A percentile compares a stretch with the other conserved stretches of the same genome.
Conservation (phyloP, 306 rosid species). For the Corylus avellana region DNA sequence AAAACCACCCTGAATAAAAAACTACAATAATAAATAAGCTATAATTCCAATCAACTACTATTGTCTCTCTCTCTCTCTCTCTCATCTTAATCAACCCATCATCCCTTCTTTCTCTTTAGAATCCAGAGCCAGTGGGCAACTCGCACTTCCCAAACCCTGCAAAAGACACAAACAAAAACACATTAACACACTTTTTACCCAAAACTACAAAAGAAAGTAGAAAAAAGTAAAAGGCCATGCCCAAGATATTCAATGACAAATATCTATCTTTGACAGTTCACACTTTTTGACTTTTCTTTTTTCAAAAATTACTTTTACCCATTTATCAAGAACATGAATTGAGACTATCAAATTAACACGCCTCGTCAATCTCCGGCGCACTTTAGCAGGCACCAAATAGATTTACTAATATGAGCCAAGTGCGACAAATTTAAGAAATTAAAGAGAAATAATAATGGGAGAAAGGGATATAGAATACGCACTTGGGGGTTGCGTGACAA, state of each 20-base stretch:
- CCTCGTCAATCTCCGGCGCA: no score
- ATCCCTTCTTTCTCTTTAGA: conserved; percentile 25
- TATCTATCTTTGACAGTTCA: not conserved
- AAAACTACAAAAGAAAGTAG: not conserved
- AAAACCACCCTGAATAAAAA: not conserved
- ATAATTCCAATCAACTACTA: not conserved
- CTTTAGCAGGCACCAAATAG: no score
- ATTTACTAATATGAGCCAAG: conserved; percentile 8
- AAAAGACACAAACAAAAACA: not conserved
- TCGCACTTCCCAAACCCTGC: conserved; percentile 89
- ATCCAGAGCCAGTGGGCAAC: conserved; percentile 69
- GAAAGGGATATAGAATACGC: conserved; percentile 33
- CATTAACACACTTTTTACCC: not conserved
- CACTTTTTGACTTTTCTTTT: no score
- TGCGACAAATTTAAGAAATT: not conserved
- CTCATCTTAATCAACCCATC: conserved; percentile 19
- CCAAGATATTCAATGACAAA: not conserved
- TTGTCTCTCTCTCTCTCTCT: not conserved
- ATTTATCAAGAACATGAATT: no score
- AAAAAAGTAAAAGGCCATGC: not conserved
- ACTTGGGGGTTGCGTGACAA: conserved; percentile 95
- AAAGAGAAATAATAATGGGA: not conserved
- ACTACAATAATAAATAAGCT: not conserved
- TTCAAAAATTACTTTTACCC: no score
- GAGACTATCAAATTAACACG: no score